These are phyloP conservation scores for Jaltomata sinuosa DNA, from an alignment of 257 asterid species.

Conservation along the genomic window DNA sequence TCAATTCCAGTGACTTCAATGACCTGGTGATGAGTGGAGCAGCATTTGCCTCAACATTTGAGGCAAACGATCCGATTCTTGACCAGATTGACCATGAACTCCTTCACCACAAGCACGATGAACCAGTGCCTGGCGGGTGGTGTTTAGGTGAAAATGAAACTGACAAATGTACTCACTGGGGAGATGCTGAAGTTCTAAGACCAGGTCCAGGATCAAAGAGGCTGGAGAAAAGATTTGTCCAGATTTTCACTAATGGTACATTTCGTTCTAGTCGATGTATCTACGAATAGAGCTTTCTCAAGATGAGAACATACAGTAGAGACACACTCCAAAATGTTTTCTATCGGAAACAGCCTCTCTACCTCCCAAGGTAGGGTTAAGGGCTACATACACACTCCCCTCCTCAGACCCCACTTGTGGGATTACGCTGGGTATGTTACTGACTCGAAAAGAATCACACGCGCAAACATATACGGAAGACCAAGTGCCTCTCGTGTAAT, in stretches of 20 bases:
- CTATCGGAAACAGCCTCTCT: not conserved
- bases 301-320: not conserved
- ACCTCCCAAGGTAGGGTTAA: not conserved
- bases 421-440: not conserved
- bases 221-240: slow-evolving; percentile 49
- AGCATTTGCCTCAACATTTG: slow-evolving; percentile 67
- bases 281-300: slow-evolving; percentile 7
- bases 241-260: slow-evolving; percentile 28
- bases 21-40: slow-evolving; percentile 60
- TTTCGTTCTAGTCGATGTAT: slow-evolving; percentile 31
- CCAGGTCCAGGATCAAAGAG: slow-evolving; percentile 68
- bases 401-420: not conserved
- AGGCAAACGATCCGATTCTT: slow-evolving; percentile 40
- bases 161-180: slow-evolving; percentile 58
- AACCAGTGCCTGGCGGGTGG: slow-evolving; percentile 87
- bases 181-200: slow-evolving; percentile 69
- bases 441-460: not conserved
- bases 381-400: not conserved
- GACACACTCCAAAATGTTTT: not conserved
- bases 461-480: not conserved
- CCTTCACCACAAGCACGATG: slow-evolving; percentile 31
- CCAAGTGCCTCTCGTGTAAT: not conserved
- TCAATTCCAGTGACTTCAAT: slow-evolving; percentile 45
- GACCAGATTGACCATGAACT: slow-evolving; percentile 56
- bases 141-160: slow-evolving; percentile 52